phyloP scores from a whole-genome alignment of 2,329 filamentous ascomycete genomes.

The Gaeumannomyces tritici region DNA sequence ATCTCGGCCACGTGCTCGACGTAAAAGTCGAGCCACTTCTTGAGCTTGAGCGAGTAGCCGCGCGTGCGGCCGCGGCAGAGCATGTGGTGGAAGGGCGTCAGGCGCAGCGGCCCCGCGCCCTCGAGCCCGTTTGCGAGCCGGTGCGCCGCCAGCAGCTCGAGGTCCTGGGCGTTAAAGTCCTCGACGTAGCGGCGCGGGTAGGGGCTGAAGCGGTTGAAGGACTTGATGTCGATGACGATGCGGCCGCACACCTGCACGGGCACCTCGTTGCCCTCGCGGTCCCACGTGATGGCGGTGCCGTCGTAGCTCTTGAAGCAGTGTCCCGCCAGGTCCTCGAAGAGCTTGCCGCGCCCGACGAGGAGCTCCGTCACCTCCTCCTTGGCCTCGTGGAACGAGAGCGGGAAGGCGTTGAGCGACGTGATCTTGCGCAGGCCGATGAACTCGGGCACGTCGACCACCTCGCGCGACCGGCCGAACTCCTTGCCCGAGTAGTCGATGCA shows the following conservation, averaged over 20 bases:
- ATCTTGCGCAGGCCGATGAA: constrained; percentile 36
- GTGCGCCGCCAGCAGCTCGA: constrained; percentile 17
- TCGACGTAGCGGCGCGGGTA: constrained; percentile 18
- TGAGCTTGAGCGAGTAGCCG: constrained; percentile 38
- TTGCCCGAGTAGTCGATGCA: constrained; percentile 40
- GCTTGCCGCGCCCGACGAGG: constrained; percentile 29
- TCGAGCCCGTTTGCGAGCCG: constrained; percentile 11
- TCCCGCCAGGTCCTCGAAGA: constrained; percentile 34
- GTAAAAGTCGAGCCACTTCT: constrained; percentile 39
- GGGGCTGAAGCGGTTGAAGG: constrained; percentile 25
- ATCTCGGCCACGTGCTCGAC: constrained; percentile 34
- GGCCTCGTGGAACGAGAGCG: constrained; percentile 32
- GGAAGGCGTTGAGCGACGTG: constrained; percentile 31
- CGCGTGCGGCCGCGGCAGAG: constrained; percentile 22
- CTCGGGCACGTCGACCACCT: constrained; percentile 24
- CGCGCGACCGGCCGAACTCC: constrained; percentile 29
- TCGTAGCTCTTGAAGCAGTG: constrained; percentile 33
- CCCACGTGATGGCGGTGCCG: constrained; percentile 26
- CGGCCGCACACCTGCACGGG: constrained; percentile 22
- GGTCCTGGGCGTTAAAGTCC: constrained; percentile 23
- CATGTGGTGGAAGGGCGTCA: constrained; percentile 23
- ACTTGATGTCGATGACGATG: constrained; percentile 27
- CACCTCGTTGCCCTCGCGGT: constrained; percentile 21
- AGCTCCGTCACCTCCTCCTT: constrained; percentile 20
- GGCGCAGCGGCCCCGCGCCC: constrained; percentile 13